These are phyloP conservation scores for Volutella citrinella DNA, from an alignment of 2,329 filamentous ascomycete species.

Conservation along the genomic window DNA sequence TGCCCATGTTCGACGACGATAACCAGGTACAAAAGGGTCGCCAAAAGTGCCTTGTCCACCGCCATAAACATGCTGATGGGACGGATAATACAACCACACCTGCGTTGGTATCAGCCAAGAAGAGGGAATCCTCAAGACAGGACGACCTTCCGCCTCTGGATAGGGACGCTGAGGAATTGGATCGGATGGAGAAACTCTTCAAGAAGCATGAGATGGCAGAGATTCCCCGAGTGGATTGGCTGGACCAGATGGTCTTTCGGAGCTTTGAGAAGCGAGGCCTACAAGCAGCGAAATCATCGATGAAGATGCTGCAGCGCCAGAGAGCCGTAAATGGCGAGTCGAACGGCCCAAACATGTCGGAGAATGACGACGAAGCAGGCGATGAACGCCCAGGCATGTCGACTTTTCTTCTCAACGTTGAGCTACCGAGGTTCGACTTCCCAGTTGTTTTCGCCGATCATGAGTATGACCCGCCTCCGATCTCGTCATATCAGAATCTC, in stretches of 20 bases:
- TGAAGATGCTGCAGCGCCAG: slow-evolving; percentile 55
- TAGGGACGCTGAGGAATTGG: slow-evolving; percentile 77
- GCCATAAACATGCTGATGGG: slow-evolving; percentile 81
- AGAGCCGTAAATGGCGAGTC: slow-evolving; percentile 32
- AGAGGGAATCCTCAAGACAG: slow-evolving; percentile 48
- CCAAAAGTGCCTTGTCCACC: slow-evolving; percentile 85
- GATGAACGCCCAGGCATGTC: slow-evolving; percentile 48
- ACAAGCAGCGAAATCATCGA: slow-evolving; percentile 61
- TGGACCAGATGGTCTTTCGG: slow-evolving; percentile 91
- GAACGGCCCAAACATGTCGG: slow-evolving; percentile 24
- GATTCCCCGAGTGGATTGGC: slow-evolving; percentile 88
- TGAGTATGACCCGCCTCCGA: slow-evolving; percentile 81
- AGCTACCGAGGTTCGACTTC: slow-evolving; percentile 93
- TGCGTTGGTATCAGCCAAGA: slow-evolving; percentile 55
- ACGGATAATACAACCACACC: slow-evolving; percentile 78
- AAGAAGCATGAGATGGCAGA: slow-evolving; percentile 99
- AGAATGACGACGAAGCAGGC: slow-evolving; percentile 27
- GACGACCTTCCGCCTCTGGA: slow-evolving; percentile 53
- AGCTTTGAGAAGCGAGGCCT: slow-evolving; percentile 76
- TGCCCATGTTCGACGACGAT: slow-evolving; percentile 88
- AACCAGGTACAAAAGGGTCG: slow-evolving; percentile 88
- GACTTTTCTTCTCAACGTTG: slow-evolving; percentile 81
- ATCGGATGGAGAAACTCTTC: slow-evolving; percentile 82
- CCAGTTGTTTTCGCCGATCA: slow-evolving; percentile 93
- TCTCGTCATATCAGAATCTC: slow-evolving; percentile 68